Conservation (phyloP, 1,284 basidiomycete species). For the Cutaneotrichosporon daszewskae region DNA sequence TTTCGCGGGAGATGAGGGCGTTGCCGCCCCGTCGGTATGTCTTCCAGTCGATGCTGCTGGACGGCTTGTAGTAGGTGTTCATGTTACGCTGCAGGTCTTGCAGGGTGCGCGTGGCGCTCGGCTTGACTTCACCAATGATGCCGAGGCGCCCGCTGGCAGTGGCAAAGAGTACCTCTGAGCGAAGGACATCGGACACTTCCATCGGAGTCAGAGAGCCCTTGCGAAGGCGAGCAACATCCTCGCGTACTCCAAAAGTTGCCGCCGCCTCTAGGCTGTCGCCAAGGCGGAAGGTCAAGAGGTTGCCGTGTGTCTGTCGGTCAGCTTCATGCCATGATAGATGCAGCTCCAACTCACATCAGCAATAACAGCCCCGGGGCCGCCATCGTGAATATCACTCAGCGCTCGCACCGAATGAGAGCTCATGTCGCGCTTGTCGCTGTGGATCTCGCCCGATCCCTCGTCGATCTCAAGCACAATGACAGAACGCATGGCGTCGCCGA, state of each 20-base stretch:
- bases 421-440: constrained; percentile 68
- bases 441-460: constrained; percentile 50
- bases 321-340: background rate
- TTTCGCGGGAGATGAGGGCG: constrained; percentile 55
- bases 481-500: constrained; percentile 78
- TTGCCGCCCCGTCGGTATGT: constrained; percentile 61
- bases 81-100: constrained; percentile 74
- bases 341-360: constrained; percentile 59
- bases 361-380: constrained; percentile 57
- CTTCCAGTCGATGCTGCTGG: constrained; percentile 59
- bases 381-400: constrained; percentile 38
- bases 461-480: constrained; percentile 63
- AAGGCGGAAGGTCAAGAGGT: constrained; percentile 59
- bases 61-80: constrained; percentile 54
- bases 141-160: constrained; percentile 76
- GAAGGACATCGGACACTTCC: constrained; percentile 26
- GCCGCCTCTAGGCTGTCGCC: constrained; percentile 40
- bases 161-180: constrained; percentile 65
- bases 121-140: constrained; percentile 62
- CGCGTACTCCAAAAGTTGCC: constrained; percentile 48
- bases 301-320: constrained; percentile 53
- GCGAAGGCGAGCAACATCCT: constrained; percentile 46
- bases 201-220: constrained; percentile 32
- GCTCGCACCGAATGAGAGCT: constrained; percentile 58
- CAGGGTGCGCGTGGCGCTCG: constrained; percentile 58